A percentile compares a stretch with the other conserved stretches of the same genome.
These are phyloP conservation scores for Dendrobium huoshanense DNA, from an alignment of 106 monocot species.

Conservation along the genomic window DNA sequence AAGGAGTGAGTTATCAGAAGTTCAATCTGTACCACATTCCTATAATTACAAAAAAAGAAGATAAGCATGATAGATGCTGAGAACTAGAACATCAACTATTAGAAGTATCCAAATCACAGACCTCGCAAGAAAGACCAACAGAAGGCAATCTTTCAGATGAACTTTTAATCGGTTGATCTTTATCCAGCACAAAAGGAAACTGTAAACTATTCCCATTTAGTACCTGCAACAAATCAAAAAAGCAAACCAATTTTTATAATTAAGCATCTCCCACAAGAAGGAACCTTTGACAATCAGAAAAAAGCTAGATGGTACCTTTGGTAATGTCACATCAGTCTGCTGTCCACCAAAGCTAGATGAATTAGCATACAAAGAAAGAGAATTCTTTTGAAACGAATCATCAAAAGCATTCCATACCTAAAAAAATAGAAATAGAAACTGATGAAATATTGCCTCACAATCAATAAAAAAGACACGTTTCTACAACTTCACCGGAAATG, in stretches of 20 bases:
- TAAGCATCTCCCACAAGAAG: neutral
- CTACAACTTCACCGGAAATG: neutral
- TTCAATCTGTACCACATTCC: neutral
- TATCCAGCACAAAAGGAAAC: neutral
- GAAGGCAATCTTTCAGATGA: neutral
- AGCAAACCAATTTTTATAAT: neutral
- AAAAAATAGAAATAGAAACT: neutral
- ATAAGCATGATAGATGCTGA: neutral
- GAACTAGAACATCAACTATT: neutral
- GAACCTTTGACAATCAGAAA: neutral
- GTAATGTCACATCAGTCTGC: neutral
- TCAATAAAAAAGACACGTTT: neutral
- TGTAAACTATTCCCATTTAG: neutral
- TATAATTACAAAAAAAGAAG: neutral
- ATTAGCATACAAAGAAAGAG: neutral
- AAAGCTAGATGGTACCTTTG: constrained; percentile 3
- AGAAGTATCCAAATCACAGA: constrained; percentile 1
- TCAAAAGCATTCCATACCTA: constrained; percentile 7
- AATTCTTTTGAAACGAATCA: neutral
- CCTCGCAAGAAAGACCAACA: neutral
- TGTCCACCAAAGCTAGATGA: neutral
- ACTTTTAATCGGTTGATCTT: neutral
- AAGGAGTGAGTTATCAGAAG: neutral
- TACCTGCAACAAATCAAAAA: neutral
- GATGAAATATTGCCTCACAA: neutral